These are phyloP conservation scores for Fragosphaeria purpurea DNA, from an alignment of 2,329 filamentous ascomycete genomes.

Conservation along the genomic window DNA sequence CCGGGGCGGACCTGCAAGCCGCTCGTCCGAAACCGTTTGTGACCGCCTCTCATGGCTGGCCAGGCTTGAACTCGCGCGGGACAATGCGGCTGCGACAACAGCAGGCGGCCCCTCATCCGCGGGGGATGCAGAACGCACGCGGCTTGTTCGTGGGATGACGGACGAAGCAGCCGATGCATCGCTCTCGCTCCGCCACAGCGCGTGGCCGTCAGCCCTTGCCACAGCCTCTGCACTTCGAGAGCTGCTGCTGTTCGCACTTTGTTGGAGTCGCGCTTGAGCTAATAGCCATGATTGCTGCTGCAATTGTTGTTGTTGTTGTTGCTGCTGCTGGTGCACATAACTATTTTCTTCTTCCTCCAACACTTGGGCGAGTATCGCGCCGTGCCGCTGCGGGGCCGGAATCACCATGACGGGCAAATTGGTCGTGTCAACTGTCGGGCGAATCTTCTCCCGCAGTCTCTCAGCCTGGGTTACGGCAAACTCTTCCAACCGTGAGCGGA, in stretches of 20 bases:
- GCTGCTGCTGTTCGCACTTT: neutral
- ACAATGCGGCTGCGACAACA: slow-evolving; percentile 3
- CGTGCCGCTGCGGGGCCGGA: slow-evolving; percentile 49
- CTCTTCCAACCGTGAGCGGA: slow-evolving; percentile 47
- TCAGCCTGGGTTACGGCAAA: slow-evolving; percentile 53
- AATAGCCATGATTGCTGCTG: too few relatives aligned
- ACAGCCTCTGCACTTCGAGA: neutral
- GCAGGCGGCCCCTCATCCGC: slow-evolving; percentile 2
- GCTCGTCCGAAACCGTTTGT: too few relatives aligned
- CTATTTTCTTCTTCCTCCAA: slow-evolving; percentile 41
- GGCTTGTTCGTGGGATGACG: neutral
- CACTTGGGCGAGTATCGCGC: slow-evolving; percentile 45
- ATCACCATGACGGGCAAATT: slow-evolving; percentile 50
- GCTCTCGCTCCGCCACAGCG: slow-evolving; percentile 6
- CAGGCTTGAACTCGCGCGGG: neutral
- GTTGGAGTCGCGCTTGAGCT: too few relatives aligned
- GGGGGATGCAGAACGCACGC: neutral
- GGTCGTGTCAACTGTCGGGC: slow-evolving; percentile 43
- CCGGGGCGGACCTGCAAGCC: neutral
- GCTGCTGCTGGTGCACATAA: slow-evolving; percentile 4
- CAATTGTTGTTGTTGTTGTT: neutral
- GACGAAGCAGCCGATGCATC: slow-evolving; percentile 1
- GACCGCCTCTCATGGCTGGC: neutral
- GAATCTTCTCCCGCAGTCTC: slow-evolving; percentile 45
- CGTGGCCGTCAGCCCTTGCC: neutral